Base-by-base conservation (phyloP, 768 basidiomycete genomes). In the Amanita jacksonii region DNA sequence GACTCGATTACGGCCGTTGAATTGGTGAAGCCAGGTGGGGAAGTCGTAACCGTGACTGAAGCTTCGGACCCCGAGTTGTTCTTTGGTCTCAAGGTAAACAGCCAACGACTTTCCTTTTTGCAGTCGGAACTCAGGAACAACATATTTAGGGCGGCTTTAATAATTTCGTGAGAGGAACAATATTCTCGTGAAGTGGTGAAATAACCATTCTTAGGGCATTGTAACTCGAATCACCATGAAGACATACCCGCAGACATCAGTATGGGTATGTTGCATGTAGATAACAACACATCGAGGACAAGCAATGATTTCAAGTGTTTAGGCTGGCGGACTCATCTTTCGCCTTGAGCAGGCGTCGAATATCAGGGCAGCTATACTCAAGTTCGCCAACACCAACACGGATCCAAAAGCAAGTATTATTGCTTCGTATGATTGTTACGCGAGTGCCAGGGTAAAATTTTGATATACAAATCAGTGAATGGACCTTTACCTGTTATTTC, bases 141-240 rank as follows among this genome's bases (percentile, higher is more conserved):
- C 15, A 12, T 15, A 27, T 32, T 18, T 27, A 79, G 75, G 81
- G 80, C 18, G 79, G 79, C 8, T 55, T 67, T 49, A 80, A 83
- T 49, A 83, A 82, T 48, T 81, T 78, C 47, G 68, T 62, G 41
- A 43, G 51, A 12, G n/a, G 12, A 39, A 8, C 8, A 13, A 12
- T 12, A 13, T 0, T 27, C 16, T n/a, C 16, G 8, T 8, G 4
- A 15, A 3, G 8, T 3, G 23, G 31, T 42, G 31, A 33, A 32
- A 7, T n/a, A 40, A 15, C 16, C 7, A 42, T 31, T 9, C 19
- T 15, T 33, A 69, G 69, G 81, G 80, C 0, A 72, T 81, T 30
- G 74, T 81, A 2, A 81, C 79, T 0, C 66, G 57, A 32, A 74
- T 82, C 51, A 75, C 70, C 0, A 42, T 82, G 16, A 70, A 70